Evolutionary conservation across 2,329 filamentous ascomycete genomes (phyloP).

Genomic region (Cercospora zeae-maydis): DNA sequence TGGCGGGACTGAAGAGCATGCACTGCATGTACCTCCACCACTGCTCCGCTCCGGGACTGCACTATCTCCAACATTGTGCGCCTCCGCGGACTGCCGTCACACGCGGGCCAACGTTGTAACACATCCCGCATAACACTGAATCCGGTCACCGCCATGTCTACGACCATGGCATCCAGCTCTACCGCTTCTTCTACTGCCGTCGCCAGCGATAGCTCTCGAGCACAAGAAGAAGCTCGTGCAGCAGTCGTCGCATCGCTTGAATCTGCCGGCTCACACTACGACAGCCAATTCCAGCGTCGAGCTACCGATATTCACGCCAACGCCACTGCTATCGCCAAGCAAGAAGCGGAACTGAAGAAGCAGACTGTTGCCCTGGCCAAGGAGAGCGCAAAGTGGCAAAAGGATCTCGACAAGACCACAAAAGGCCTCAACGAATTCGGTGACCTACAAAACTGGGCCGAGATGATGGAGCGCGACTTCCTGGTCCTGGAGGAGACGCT

Average conservation of each 20-base stretch:
- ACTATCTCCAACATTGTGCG: neutral
- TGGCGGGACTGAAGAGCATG: neutral
- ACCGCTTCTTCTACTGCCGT: conserved; percentile 21
- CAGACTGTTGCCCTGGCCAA: conserved; percentile 56
- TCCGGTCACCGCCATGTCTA: neutral
- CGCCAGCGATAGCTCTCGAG: conserved; percentile 28
- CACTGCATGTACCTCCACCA: neutral
- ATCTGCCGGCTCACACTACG: conserved; percentile 64
- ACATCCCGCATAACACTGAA: neutral
- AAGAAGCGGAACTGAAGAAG: conserved; percentile 50
- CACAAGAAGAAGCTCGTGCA: conserved; percentile 49
- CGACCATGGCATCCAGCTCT: conserved; percentile 15
- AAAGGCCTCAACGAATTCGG: conserved; percentile 71
- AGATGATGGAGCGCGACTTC: conserved; percentile 60
- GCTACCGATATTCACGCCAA: conserved; percentile 68
- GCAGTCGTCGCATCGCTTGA: conserved; percentile 50
- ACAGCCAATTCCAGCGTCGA: conserved; percentile 64
- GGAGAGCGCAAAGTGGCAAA: conserved; percentile 63
- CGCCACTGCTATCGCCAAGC: conserved; percentile 59
- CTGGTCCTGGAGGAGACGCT: conserved; percentile 39
- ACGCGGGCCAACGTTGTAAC: neutral
- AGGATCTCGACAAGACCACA: conserved; percentile 60
- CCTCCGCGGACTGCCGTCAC: neutral
- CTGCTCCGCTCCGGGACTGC: neutral
- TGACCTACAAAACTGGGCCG: conserved; percentile 82